A percentile compares a stretch with the other conserved stretches of the same genome.
These are phyloP conservation scores for Spinacia oleracea DNA, from an alignment of 179 eudicot species.

Conservation along the genomic window DNA sequence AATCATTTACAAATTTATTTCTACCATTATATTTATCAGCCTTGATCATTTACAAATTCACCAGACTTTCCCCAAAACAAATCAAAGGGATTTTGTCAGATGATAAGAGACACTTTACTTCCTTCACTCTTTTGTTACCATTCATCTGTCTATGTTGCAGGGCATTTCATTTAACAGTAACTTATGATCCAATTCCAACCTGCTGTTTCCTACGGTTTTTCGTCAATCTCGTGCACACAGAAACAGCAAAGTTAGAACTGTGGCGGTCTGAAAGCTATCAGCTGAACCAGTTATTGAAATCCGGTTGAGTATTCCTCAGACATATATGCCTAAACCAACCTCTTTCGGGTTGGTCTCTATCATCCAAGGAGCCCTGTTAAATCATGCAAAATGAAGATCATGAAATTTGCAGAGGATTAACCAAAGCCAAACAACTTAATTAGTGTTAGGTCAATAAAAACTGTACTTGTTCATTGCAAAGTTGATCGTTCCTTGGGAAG, in stretches of 20 bases:
- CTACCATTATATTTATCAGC: neutral
- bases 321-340: slow-evolving; percentile 83
- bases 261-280: neutral
- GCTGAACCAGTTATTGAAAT: neutral
- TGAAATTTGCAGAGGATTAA: neutral
- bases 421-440: neutral
- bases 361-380: slow-evolving; percentile 81
- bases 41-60: neutral
- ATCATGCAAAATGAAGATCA: slow-evolving; percentile 1
- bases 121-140: neutral
- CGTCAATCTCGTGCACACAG: neutral
- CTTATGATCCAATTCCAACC: neutral
- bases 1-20: neutral
- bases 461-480: slow-evolving; percentile 82
- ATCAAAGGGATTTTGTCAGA: neutral
- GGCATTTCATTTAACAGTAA: neutral
- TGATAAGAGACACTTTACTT: neutral
- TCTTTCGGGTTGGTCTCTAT: slow-evolving; percentile 91
- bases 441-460: too few species aligned
- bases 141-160: neutral
- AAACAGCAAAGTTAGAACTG: neutral
- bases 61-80: neutral
- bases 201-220: neutral
- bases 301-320: slow-evolving; percentile 29
- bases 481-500: slow-evolving; percentile 72